These are phyloP conservation scores for Suhomyces panamericanus DNA, from an alignment of 1,139 yeast species.

Conservation along the genomic window DNA sequence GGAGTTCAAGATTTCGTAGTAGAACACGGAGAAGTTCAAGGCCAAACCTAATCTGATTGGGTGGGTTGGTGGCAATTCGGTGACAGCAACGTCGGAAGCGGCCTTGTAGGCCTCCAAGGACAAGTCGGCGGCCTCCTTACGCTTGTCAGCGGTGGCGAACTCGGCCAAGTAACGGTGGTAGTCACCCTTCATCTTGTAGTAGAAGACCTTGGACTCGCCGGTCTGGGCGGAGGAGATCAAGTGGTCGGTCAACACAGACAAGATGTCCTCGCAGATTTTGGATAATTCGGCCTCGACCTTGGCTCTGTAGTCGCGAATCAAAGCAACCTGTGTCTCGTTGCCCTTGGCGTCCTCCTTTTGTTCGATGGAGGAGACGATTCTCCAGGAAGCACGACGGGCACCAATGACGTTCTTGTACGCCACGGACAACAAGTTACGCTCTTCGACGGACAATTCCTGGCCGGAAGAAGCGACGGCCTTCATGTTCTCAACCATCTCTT, in stretches of 20 bases:
- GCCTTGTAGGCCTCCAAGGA: constrained; percentile 93
- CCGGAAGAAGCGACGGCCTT: constrained; percentile 96
- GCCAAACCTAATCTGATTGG: constrained; percentile 98
- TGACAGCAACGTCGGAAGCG: constrained; percentile 95
- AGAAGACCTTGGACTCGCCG: constrained; percentile 97
- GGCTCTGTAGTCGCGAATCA: constrained; percentile 92
- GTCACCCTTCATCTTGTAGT: constrained; percentile 99
- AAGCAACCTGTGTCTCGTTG: constrained; percentile 80
- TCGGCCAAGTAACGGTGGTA: constrained; percentile 99
- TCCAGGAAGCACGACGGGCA: constrained; percentile 99
- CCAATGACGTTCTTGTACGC: constrained; percentile 99
- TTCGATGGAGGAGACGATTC: constrained; percentile 96
- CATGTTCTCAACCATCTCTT: constrained; percentile 99
- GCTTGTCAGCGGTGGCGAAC: constrained; percentile 87
- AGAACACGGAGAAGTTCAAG: constrained; percentile 94
- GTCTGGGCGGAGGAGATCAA: constrained; percentile 93
- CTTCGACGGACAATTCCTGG: constrained; percentile 94
- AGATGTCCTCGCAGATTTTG: constrained; percentile 91
- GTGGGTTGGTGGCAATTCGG: constrained; percentile 97
- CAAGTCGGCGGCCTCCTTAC: constrained; percentile 89
- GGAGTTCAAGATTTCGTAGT: constrained; percentile 95
- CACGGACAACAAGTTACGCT: constrained; percentile 93
- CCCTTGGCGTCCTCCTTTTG: constrained; percentile 98
- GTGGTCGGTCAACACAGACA: constrained; percentile 82
- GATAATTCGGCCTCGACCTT: constrained; percentile 93